A percentile compares a stretch with the other conserved stretches of the same genome.
Evolutionary conservation across 2,329 filamentous ascomycete genomes (phyloP).

Genomic region (Sporothrix phasma): DNA sequence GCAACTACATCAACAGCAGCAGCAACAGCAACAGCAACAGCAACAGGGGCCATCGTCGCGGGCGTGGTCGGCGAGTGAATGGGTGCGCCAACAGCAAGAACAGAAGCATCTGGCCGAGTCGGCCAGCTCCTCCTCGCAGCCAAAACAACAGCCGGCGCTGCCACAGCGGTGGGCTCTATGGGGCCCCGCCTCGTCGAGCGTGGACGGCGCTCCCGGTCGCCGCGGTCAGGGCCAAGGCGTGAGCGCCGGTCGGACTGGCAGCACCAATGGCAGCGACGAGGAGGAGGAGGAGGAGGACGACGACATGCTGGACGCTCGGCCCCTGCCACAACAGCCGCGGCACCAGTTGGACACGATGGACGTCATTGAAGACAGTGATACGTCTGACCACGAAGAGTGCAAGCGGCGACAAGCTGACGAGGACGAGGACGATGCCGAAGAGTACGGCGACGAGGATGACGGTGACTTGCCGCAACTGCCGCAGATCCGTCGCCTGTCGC

Average conservation of each 20-base stretch:
- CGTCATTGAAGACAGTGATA: slow-evolving; percentile 16
- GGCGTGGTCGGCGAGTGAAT: neutral
- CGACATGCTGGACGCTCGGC: neutral
- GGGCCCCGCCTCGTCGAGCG: slow-evolving; percentile 4
- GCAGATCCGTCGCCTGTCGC: slow-evolving; percentile 3
- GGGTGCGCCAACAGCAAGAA: slow-evolving; percentile 12
- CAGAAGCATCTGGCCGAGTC: neutral
- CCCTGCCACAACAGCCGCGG: slow-evolving; percentile 11
- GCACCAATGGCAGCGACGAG: neutral
- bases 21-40: neutral
- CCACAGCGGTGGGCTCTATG: slow-evolving; percentile 8
- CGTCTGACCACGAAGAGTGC: neutral
- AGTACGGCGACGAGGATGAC: neutral
- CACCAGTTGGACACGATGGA: slow-evolving; percentile 8
- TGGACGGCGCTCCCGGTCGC: neutral
- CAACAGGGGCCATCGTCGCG: slow-evolving; percentile 6
- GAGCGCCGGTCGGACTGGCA: neutral
- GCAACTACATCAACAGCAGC: no score
- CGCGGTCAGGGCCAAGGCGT: neutral
- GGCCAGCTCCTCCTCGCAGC: neutral
- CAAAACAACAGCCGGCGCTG: neutral
- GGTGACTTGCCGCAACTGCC: slow-evolving; percentile 5
- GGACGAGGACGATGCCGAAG: neutral
- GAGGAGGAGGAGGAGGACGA: neutral
- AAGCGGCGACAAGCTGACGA: neutral